A percentile compares a stretch with the other conserved stretches of the same genome.
These are phyloP conservation scores for Linaria vulgaris DNA, from an alignment of 257 asterid species.

Conservation along the genomic window DNA sequence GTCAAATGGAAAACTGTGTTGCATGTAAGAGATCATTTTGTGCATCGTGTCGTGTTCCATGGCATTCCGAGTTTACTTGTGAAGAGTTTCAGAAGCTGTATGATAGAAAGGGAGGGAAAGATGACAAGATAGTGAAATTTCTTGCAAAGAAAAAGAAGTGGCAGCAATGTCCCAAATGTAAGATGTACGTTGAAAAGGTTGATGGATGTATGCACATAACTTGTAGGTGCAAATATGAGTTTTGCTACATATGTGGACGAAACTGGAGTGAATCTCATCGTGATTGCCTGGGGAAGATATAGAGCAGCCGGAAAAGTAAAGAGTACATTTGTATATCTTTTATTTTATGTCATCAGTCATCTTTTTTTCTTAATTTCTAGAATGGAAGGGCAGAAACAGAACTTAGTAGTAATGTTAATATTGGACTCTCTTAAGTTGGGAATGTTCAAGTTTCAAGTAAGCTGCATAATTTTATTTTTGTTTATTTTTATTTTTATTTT, in stretches of 20 bases:
- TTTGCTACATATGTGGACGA: slow-evolving; percentile 62
- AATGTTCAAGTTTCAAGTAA: too few relatives aligned
- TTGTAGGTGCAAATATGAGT: slow-evolving; percentile 57
- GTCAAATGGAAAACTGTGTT: slow-evolving; percentile 34
- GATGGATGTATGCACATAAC: slow-evolving; percentile 70
- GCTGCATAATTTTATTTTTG: too few relatives aligned
- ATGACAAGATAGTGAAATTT: slow-evolving; percentile 39
- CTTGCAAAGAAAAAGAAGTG: slow-evolving; percentile 75
- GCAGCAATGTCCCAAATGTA: slow-evolving; percentile 75
- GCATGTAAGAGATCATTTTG: slow-evolving; percentile 60
- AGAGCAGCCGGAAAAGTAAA: not conserved
- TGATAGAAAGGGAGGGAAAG: slow-evolving; percentile 31
- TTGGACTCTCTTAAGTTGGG: too few relatives aligned
- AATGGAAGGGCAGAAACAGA: too few relatives aligned
- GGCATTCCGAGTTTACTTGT: slow-evolving; percentile 73
- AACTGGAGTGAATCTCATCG: slow-evolving; percentile 57
- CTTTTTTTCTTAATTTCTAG: too few relatives aligned
- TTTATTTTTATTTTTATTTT: too few relatives aligned
- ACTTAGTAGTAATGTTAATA: too few relatives aligned
- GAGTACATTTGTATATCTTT: too few relatives aligned
- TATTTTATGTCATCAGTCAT: too few relatives aligned
- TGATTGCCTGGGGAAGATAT: slow-evolving; percentile 19
- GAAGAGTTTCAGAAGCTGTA: slow-evolving; percentile 54
- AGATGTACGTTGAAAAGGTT: slow-evolving; percentile 54
- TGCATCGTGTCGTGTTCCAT: slow-evolving; percentile 60